phyloP scores from a whole-genome alignment of 495 filamentous ascomycete species.

The Neurospora hispaniola region DNA sequence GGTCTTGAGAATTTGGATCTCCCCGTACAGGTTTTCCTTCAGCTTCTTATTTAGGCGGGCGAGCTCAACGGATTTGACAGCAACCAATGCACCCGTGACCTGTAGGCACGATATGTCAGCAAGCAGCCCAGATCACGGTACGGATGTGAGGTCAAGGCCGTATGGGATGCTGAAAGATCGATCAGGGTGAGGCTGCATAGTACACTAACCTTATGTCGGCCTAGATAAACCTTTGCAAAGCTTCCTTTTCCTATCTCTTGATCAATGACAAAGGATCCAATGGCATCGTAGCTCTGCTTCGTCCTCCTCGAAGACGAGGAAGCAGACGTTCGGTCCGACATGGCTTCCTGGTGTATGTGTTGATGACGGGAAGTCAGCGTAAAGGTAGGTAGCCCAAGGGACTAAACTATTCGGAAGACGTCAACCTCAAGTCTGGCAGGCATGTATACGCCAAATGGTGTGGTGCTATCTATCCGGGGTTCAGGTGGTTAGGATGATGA shows the following conservation, averaged over 20 bases:
- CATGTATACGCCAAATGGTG: constrained; percentile 32
- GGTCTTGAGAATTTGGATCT: constrained; percentile 87
- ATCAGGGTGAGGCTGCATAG: neutral
- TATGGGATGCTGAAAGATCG: neutral
- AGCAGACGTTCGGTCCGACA: constrained; percentile 30
- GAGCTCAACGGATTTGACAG: constrained; percentile 92
- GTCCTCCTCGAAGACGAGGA: constrained; percentile 26
- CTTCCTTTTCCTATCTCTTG: constrained; percentile 90
- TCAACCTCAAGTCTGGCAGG: constrained; percentile 30
- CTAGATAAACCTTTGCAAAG: constrained; percentile 89
- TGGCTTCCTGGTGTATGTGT: constrained; percentile 36
- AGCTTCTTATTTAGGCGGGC: constrained; percentile 87
- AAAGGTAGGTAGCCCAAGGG: constrained; percentile 31
- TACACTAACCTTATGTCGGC: constrained; percentile 65
- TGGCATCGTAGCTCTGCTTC: constrained; percentile 45
- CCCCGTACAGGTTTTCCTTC: constrained; percentile 87
- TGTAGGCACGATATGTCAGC: constrained; percentile 33
- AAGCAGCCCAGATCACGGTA: neutral
- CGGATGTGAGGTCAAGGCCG: neutral
- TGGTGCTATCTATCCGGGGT: constrained; percentile 2
- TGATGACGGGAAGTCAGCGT: constrained; percentile 30
- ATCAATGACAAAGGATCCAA: constrained; percentile 67
- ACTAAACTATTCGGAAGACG: constrained; percentile 33
- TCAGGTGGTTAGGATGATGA: constrained; percentile 1
- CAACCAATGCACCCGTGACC: constrained; percentile 60